Evolutionary conservation across 176 grass and related monocot species (phyloP).

Genomic region (Carex pumila): DNA sequence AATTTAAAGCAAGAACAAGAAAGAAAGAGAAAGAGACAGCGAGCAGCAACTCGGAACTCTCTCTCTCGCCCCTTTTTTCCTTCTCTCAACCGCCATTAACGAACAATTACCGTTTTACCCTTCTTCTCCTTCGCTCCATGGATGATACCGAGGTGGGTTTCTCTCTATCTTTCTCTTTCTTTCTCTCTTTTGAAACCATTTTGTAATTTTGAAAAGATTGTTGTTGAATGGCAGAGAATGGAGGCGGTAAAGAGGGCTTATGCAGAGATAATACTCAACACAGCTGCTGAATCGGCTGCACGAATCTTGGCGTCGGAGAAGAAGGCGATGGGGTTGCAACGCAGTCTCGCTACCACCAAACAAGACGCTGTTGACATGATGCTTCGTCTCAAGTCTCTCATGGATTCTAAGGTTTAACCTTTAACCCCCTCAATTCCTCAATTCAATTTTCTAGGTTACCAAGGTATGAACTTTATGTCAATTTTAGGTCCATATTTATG

Average conservation of each 20-base stretch:
- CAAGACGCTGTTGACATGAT: conserved; percentile 1
- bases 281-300: conserved; percentile 71
- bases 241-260: conserved; percentile 42
- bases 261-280: conserved; percentile 79
- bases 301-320: conserved; percentile 78
- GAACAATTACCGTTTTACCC: not conserved
- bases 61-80: not conserved
- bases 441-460: too few species aligned
- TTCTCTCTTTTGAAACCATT: not conserved
- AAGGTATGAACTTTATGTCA: too few species aligned
- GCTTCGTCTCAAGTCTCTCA: conserved; percentile 13
- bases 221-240: conserved; percentile 7
- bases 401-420: conserved; percentile 1
- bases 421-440: too few species aligned
- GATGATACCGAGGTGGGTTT: conserved; percentile 14
- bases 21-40: not conserved
- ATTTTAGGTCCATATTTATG: too few species aligned
- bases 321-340: conserved; percentile 23
- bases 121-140: not conserved
- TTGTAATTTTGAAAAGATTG: conserved; percentile 14
- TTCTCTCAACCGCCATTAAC: conserved; percentile 28
- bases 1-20: not conserved
- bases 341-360: not conserved
- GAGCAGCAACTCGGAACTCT: not conserved
- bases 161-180: not conserved